A percentile compares a stretch with the other conserved stretches of the same genome.
These are phyloP conservation scores for Thymus quinquecostatus DNA, from an alignment of 257 asterid species.

Conservation along the genomic window DNA sequence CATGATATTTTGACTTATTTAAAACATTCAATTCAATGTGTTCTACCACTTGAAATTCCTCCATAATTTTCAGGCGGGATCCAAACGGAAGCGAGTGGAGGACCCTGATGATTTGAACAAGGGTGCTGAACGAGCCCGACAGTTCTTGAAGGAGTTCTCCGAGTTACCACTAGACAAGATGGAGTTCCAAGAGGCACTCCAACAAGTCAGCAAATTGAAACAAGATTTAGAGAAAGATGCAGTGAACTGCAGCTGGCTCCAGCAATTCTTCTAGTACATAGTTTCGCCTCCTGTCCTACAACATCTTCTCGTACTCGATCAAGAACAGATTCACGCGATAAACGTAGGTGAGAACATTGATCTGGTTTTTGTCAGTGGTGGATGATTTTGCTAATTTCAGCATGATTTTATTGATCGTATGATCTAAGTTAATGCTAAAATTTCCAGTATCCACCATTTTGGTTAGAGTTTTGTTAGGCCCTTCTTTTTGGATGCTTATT, in stretches of 20 bases:
- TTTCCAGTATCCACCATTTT: constrained; percentile 21
- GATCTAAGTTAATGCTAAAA: constrained; percentile 9
- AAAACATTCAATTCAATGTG: constrained; percentile 5
- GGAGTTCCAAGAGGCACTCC: constrained; percentile 60
- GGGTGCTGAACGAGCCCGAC: constrained; percentile 76
- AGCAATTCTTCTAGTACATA: constrained; percentile 57
- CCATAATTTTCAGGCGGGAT: constrained; percentile 47
- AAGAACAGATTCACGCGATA: background rate
- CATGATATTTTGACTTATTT: background rate
- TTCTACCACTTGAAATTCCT: background rate
- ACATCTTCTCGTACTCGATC: constrained; percentile 10
- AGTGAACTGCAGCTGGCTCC: constrained; percentile 66
- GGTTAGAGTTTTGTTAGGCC: constrained; percentile 3
- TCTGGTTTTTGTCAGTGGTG: background rate
- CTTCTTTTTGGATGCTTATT: constrained; percentile 16
- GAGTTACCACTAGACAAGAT: constrained; percentile 79
- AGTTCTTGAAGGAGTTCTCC: constrained; percentile 74
- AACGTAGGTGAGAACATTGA: background rate
- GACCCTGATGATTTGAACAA: constrained; percentile 60
- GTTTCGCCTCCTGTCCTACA: background rate
- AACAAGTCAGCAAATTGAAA: constrained; percentile 55
- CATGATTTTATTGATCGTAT: background rate
- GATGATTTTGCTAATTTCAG: background rate
- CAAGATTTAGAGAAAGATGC: constrained; percentile 78
- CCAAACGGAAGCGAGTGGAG: constrained; percentile 68